Evolutionary conservation across 306 rosid species (phyloP), one percentile per base, ranked within the genome.

Genomic region (Glycine tomentella): DNA sequence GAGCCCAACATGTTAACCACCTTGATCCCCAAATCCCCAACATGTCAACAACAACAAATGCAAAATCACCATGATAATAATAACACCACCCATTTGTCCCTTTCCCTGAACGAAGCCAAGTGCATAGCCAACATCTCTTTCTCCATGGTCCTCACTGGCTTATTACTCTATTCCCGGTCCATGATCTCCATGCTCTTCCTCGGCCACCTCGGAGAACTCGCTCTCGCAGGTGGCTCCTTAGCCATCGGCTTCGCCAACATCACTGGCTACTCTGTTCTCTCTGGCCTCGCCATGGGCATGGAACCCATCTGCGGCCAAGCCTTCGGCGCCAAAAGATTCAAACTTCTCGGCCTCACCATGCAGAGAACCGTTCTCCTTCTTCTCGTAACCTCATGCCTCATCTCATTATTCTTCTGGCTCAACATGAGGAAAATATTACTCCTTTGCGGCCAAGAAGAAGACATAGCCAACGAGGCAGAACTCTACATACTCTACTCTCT

Each of bases 251-350:
- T 85, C 25, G 88, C 88, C 14, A 82, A 85, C 74, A 82, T 85
- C 70, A 81, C 88, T 0, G 88, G 81, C 3, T 78, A 85, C 78
- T 85, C 85, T 14, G 63, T 85, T 64, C 86, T 86, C 84, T 82
- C 88, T 2, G 88, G 88, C 52, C 88, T 86, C 0, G 81, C 88
- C 88, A 82, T 75, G 76, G 89, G 89, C 1, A 86, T 86, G 86
- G 89, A 86, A 15, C 86, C 89, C 49, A 62, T 86, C 2, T 86
- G 89, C 17, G 81, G 68, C 0, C 89, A 86, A 13, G 86, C 89
- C 40, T 82, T 82, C 14, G 88, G 88, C 0, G 89, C 89, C 15
- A 79, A 63, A 31, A 46, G 77, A 16, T 82, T 79, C 84, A 74
- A 79, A 17, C 86, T 82, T 3, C 20, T 86, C 1, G 82, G 84